Evolutionary conservation across 148 eudicot genomes (phyloP).

Genomic region (Rhododendron williamsianum): DNA sequence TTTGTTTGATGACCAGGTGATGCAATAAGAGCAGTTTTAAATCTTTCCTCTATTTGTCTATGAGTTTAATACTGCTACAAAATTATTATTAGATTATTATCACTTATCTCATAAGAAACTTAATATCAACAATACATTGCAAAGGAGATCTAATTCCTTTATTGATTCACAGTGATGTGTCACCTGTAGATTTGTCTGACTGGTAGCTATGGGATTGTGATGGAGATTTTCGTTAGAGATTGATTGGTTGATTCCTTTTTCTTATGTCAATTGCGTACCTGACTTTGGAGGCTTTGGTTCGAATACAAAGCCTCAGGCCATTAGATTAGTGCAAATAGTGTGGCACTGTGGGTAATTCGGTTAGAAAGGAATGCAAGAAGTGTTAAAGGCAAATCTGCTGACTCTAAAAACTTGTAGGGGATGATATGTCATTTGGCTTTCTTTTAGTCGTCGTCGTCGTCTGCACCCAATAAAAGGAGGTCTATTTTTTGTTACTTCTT

Average conservation of each 20-base stretch:
- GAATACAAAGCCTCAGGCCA: background rate
- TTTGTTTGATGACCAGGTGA: conserved; percentile 67
- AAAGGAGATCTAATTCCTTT: background rate
- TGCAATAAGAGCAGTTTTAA: conserved; percentile 4
- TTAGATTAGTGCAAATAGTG: background rate
- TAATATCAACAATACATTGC: background rate
- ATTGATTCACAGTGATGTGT: background rate
- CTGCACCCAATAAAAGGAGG: background rate
- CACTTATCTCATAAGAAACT: conserved; percentile 6
- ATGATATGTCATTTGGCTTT: background rate
- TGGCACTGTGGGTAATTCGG: background rate
- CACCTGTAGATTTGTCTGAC: background rate
- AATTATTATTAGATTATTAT: background rate
- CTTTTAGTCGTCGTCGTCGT: background rate
- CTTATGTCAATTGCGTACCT: background rate
- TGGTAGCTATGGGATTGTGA: background rate
- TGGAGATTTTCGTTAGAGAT: background rate
- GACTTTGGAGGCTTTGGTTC: background rate
- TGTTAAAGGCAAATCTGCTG: background rate
- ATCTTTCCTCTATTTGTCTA: background rate
- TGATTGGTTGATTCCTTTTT: background rate
- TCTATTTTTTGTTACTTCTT: background rate
- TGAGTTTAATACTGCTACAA: background rate
- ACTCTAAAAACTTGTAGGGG: background rate
- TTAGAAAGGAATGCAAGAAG: background rate